Evolutionary conservation across 2,329 filamentous ascomycete genomes (phyloP).

Genomic region (Ophiocordyceps polyrhachis-furcata): DNA sequence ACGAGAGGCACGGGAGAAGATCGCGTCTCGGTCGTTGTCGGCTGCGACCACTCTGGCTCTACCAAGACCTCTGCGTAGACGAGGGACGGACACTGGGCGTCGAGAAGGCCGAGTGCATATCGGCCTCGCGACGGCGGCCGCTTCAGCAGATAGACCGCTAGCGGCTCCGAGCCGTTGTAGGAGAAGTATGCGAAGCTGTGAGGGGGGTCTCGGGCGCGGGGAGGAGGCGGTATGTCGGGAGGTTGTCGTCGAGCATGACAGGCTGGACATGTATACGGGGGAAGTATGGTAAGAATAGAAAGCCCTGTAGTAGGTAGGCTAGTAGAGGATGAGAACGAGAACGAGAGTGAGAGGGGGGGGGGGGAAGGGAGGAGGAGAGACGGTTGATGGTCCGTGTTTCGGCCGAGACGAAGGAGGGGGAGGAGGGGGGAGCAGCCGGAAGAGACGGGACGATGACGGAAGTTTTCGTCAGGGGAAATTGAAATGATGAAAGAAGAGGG

Average conservation of each 20-base stretch:
- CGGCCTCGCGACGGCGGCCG: slow-evolving; percentile 61
- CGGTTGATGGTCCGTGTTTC: no score
- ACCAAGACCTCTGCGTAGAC: slow-evolving; percentile 77
- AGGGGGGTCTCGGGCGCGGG: slow-evolving; percentile 32
- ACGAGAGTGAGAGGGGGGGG: neutral
- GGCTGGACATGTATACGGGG: neutral
- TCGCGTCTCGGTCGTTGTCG: slow-evolving; percentile 60
- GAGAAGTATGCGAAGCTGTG: slow-evolving; percentile 40
- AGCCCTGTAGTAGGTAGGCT: no score
- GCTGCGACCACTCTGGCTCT: slow-evolving; percentile 70
- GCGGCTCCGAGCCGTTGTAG: slow-evolving; percentile 63
- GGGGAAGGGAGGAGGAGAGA: no score
- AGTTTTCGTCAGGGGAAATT: no score
- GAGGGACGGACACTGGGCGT: slow-evolving; percentile 62
- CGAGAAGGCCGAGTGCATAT: slow-evolving; percentile 73
- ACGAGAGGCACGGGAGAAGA: slow-evolving; percentile 48
- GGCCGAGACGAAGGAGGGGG: no score
- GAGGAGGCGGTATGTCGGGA: slow-evolving; percentile 51
- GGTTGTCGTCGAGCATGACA: slow-evolving; percentile 84
- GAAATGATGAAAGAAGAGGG: neutral
- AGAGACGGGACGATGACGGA: no score
- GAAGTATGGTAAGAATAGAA: no score
- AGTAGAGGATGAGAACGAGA: neutral
- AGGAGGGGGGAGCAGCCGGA: no score
- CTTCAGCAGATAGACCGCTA: slow-evolving; percentile 63